These are phyloP conservation scores for Phytophthora nicotianae DNA, from an alignment of 352 stramenopile genomes.

Conservation along the genomic window DNA sequence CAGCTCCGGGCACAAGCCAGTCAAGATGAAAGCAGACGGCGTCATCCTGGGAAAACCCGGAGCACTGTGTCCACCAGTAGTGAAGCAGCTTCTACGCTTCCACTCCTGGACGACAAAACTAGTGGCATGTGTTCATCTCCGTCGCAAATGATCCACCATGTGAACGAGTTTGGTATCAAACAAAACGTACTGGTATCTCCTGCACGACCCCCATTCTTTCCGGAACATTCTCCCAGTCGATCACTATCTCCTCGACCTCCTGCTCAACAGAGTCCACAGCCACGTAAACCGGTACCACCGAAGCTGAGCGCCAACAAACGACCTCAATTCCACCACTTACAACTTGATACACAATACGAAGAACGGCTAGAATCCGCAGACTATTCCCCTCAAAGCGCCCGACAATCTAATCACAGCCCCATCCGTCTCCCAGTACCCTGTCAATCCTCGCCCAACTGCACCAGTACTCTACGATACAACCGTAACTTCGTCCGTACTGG, in stretches of 20 bases:
- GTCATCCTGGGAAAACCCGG: conserved; percentile 13
- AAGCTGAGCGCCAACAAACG: conserved; percentile 22
- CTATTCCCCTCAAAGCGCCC: background rate
- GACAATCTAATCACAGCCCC: conserved; percentile 1
- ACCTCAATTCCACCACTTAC: conserved; percentile 11
- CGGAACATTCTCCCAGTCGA: conserved; percentile 4
- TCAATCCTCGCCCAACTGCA: conserved; percentile 9
- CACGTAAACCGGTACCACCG: conserved; percentile 13
- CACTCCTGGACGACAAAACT: conserved; percentile 27
- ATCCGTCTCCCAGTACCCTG: conserved; percentile 4
- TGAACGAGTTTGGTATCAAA: conserved; percentile 69
- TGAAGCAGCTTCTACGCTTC: conserved; percentile 16
- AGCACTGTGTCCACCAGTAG: conserved; percentile 5
- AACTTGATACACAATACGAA: conserved; percentile 33
- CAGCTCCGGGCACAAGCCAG: conserved; percentile 30
- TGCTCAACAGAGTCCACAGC: conserved; percentile 6
- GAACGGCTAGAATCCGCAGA: conserved; percentile 32
- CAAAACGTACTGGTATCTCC: conserved; percentile 69
- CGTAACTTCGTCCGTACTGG: conserved; percentile 62
- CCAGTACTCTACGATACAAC: conserved; percentile 39
- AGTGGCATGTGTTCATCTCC: background rate
- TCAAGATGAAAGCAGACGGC: conserved; percentile 19
- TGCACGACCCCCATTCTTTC: conserved; percentile 58
- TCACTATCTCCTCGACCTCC: conserved; percentile 21
- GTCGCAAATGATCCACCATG: conserved; percentile 57